Evolutionary conservation across 2,329 filamentous ascomycete genomes (phyloP).

Genomic region (Blastomyces gilchristii): DNA sequence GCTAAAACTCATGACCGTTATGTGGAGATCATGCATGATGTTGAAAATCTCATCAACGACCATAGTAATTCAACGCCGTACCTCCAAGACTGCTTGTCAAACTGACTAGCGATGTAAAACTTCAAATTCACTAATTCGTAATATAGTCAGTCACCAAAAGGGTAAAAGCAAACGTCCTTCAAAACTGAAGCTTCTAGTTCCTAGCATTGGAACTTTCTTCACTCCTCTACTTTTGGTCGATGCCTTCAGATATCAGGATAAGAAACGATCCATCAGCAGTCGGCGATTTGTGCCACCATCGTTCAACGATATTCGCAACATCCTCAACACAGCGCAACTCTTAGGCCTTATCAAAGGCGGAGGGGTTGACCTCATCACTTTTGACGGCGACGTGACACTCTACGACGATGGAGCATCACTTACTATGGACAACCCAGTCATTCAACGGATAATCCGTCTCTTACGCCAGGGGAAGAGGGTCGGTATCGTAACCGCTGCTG

Average conservation of each 20-base stretch:
- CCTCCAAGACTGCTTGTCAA: background rate
- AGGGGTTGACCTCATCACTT: slow-evolving; percentile 75
- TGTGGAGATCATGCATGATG: slow-evolving; percentile 88
- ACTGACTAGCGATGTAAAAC: background rate
- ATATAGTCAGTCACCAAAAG: slow-evolving; percentile 59
- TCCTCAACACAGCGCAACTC: slow-evolving; percentile 88
- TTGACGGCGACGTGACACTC: slow-evolving; percentile 94
- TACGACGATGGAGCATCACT: slow-evolving; percentile 84
- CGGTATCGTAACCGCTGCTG: slow-evolving; percentile 92
- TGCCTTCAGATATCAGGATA: slow-evolving; percentile 85
- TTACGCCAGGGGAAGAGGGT: slow-evolving; percentile 70
- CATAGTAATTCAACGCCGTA: slow-evolving; percentile 52
- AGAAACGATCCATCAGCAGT: slow-evolving; percentile 74
- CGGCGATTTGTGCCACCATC: slow-evolving; percentile 88
- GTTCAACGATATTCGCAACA: slow-evolving; percentile 90
- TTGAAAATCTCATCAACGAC: slow-evolving; percentile 83
- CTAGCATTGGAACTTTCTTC: slow-evolving; percentile 87
- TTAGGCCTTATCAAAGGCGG: slow-evolving; percentile 74
- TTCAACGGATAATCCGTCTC: slow-evolving; percentile 57
- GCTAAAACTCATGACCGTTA: slow-evolving; percentile 77
- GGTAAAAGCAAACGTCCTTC: slow-evolving; percentile 59
- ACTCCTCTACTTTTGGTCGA: slow-evolving; percentile 76
- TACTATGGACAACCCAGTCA: slow-evolving; percentile 64
- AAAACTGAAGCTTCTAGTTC: slow-evolving; percentile 85
- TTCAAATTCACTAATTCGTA: slow-evolving; percentile 3